A percentile compares a stretch with the other conserved stretches of the same genome.
phyloP scores from a whole-genome alignment of 305 asterid genomes.

The Solanum hybrid region DNA sequence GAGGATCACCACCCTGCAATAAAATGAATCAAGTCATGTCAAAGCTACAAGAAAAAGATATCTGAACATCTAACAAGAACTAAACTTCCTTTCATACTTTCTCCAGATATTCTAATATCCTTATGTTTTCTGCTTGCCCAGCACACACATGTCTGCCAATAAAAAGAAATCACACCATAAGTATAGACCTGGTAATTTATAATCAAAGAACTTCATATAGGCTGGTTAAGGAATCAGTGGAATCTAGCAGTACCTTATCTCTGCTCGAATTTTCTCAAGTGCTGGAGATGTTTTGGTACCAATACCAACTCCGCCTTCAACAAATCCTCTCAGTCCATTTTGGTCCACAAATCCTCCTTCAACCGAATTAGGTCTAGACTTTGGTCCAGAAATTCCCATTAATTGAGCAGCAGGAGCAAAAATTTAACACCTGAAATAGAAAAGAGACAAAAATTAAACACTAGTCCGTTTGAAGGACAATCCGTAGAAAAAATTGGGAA shows the following conservation, averaged over 20 bases:
- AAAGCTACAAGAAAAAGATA: background rate
- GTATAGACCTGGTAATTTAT: background rate
- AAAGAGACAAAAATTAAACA: background rate
- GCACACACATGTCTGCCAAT: background rate
- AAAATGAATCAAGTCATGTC: background rate
- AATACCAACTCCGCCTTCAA: slow-evolving; percentile 42
- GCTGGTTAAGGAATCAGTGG: background rate
- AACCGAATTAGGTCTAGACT: background rate
- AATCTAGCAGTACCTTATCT: slow-evolving; percentile 37
- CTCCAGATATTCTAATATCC: background rate
- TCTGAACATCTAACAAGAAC: background rate
- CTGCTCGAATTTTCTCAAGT: background rate
- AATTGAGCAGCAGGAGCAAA: background rate
- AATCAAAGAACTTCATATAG: background rate
- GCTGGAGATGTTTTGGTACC: background rate
- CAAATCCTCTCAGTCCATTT: slow-evolving; percentile 30
- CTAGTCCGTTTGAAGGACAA: background rate
- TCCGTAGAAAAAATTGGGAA: background rate
- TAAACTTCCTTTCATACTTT: background rate
- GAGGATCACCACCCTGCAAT: background rate
- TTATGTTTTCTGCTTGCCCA: background rate
- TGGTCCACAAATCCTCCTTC: background rate
- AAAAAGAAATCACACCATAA: background rate
- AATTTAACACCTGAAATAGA: background rate
- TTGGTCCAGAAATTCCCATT: background rate